These are phyloP conservation scores for Solanum pimpinellifolium DNA, from an alignment of 257 asterid species.

Conservation along the genomic window DNA sequence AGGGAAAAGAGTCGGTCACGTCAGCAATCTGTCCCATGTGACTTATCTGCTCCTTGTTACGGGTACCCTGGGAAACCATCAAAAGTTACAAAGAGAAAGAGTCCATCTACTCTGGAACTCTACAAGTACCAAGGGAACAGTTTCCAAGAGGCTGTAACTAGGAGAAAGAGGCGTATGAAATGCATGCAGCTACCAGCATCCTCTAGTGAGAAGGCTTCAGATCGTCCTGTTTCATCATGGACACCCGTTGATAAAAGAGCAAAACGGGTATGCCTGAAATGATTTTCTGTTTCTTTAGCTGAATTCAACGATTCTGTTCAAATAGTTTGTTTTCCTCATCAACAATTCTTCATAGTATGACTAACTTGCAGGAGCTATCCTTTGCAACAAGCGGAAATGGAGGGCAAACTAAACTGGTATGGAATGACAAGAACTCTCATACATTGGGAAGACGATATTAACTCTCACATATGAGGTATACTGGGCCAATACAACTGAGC, in stretches of 20 bases:
- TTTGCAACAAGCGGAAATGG: slow-evolving; percentile 67
- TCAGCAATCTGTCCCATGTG: slow-evolving; percentile 45
- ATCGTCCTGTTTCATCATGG: slow-evolving; percentile 30
- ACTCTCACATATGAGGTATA: slow-evolving; percentile 2
- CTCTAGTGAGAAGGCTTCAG: slow-evolving; percentile 34
- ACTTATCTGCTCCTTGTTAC: slow-evolving; percentile 37
- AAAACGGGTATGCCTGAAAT: slow-evolving; percentile 43
- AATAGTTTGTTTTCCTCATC: not conserved
- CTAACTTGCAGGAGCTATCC: slow-evolving; percentile 60
- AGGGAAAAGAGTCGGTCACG: slow-evolving; percentile 76
- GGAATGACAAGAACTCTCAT: slow-evolving; percentile 50
- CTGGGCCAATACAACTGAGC: not conserved
- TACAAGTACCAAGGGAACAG: slow-evolving; percentile 61
- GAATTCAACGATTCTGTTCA: not conserved
- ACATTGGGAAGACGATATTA: slow-evolving; percentile 31
- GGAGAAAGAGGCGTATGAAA: slow-evolving; percentile 44
- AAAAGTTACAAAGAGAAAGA: slow-evolving; percentile 48
- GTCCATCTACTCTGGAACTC: slow-evolving; percentile 76
- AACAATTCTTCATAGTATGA: not conserved
- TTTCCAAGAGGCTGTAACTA: slow-evolving; percentile 30
- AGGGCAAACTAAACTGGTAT: slow-evolving; percentile 79
- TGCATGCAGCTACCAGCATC: slow-evolving; percentile 28
- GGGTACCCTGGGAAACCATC: slow-evolving; percentile 32
- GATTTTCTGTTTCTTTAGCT: not conserved
- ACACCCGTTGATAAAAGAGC: slow-evolving; percentile 90